These are phyloP conservation scores for Acrodontium crateriforme DNA, from an alignment of 2,329 filamentous ascomycete genomes.

Conservation along the genomic window DNA sequence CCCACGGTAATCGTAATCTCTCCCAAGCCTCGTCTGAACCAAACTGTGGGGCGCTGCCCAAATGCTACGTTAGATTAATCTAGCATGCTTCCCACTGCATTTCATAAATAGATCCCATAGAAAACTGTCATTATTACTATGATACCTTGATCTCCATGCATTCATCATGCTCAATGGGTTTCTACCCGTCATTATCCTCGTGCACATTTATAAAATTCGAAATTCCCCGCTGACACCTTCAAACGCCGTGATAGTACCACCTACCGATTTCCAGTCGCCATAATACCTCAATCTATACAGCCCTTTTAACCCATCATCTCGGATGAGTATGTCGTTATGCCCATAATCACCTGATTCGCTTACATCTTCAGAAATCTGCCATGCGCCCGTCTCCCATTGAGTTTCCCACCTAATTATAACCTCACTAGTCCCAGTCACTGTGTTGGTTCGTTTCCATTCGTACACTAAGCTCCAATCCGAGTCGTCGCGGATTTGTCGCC, in stretches of 20 bases:
- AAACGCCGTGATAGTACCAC: slow-evolving; percentile 51
- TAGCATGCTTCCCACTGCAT: no score
- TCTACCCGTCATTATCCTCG: no score
- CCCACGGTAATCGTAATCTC: no score
- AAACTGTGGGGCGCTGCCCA: no score
- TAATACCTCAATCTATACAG: slow-evolving; percentile 71
- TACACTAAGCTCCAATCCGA: slow-evolving; percentile 74
- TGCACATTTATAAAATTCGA: slow-evolving; percentile 22
- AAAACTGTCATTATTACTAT: no score
- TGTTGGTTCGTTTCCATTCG: slow-evolving; percentile 61
- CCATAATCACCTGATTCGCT: slow-evolving; percentile 23
- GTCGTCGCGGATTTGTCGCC: slow-evolving; percentile 58
- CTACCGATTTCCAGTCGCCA: slow-evolving; percentile 62
- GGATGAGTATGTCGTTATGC: slow-evolving; percentile 15
- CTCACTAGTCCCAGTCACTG: slow-evolving; percentile 59
- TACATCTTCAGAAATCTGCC: slow-evolving; percentile 6
- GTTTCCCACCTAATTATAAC: slow-evolving; percentile 73
- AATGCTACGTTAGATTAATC: no score
- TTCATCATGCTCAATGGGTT: no score
- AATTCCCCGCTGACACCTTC: slow-evolving; percentile 51
- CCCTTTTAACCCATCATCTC: slow-evolving; percentile 32
- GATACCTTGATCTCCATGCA: no score
- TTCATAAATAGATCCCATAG: no score
- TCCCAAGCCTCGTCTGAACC: no score
- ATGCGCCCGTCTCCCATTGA: slow-evolving; percentile 32